phyloP scores from a whole-genome alignment of 352 stramenopile genomes.

The Phytophthora hybrid region DNA sequence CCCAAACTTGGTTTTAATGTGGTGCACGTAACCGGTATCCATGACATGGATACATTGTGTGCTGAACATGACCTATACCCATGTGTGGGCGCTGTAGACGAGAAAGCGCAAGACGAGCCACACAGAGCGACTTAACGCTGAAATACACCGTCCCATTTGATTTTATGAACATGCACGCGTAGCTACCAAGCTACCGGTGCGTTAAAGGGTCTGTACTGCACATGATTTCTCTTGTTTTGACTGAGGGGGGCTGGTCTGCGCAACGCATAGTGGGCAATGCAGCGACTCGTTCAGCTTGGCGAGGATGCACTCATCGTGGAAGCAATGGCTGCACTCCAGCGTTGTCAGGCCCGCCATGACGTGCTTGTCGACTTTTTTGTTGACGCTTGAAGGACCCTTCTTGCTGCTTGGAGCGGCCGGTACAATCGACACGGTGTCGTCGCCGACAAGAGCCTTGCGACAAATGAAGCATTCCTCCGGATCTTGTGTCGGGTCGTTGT shows the following conservation, averaged over 20 bases:
- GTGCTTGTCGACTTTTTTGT: slow-evolving; percentile 38
- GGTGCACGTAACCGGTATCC: slow-evolving; percentile 7
- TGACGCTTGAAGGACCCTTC: slow-evolving; percentile 21
- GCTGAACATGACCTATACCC: no score
- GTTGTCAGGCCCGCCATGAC: slow-evolving; percentile 69
- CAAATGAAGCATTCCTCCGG: slow-evolving; percentile 72
- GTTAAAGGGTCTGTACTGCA: slow-evolving; percentile 7
- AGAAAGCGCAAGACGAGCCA: slow-evolving; percentile 19
- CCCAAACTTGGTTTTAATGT: neutral
- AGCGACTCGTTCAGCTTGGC: slow-evolving; percentile 82
- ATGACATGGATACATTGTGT: neutral
- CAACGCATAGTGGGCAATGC: slow-evolving; percentile 66
- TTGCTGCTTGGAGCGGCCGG: slow-evolving; percentile 33
- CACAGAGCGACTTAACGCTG: neutral
- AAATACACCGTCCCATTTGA: slow-evolving; percentile 15
- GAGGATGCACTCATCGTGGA: slow-evolving; percentile 90
- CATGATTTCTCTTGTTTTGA: slow-evolving; percentile 4
- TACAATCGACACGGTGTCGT: slow-evolving; percentile 49
- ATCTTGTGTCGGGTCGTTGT: slow-evolving; percentile 44
- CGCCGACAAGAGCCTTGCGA: slow-evolving; percentile 46
- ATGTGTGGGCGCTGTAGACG: slow-evolving; percentile 4
- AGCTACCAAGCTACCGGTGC: neutral
- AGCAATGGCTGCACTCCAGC: slow-evolving; percentile 82
- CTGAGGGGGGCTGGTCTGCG: slow-evolving; percentile 24
- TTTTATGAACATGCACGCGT: slow-evolving; percentile 27